Evolutionary conservation across 208 protist genomes (phyloP).

Genomic region (Acanthamoeba healyi): DNA sequence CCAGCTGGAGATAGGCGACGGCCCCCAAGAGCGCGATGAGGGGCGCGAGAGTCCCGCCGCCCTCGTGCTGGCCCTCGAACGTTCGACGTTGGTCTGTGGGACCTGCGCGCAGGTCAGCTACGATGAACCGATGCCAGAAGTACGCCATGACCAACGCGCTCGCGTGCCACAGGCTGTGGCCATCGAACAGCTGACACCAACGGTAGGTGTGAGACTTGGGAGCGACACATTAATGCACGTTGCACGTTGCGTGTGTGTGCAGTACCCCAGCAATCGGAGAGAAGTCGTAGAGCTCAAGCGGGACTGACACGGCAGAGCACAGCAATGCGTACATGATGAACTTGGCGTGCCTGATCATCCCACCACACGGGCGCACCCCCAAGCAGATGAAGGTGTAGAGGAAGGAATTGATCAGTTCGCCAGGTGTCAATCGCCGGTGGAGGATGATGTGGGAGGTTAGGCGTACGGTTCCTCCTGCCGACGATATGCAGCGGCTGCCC

Average conservation of each 20-base stretch:
- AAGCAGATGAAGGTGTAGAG: too few relatives aligned
- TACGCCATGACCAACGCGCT: background rate
- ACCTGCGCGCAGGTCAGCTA: background rate
- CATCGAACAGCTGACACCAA: slow-evolving; percentile 38
- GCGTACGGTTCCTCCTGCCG: background rate
- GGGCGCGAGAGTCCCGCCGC: background rate
- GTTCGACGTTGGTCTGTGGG: background rate
- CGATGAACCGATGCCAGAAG: background rate
- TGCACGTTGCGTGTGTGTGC: background rate
- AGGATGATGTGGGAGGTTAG: too few relatives aligned
- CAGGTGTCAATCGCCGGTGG: too few relatives aligned
- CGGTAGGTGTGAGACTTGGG: too few relatives aligned
- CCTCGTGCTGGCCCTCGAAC: background rate
- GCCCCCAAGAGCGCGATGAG: background rate
- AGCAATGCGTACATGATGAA: slow-evolving; percentile 12
- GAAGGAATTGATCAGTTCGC: too few relatives aligned
- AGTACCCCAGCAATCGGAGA: background rate
- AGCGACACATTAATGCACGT: too few relatives aligned
- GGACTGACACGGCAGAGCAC: background rate
- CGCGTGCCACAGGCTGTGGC: slow-evolving; percentile 13
- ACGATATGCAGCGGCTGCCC: background rate
- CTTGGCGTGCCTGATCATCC: background rate
- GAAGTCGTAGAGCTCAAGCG: slow-evolving; percentile 38
- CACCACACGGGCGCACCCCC: too few relatives aligned
- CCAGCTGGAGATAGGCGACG: background rate